Percentiles rank a stretch among this genome's conserved stretches.
phyloP scores from a whole-genome alignment of 2,329 filamentous ascomycete species.

The Ciborinia camelliae region DNA sequence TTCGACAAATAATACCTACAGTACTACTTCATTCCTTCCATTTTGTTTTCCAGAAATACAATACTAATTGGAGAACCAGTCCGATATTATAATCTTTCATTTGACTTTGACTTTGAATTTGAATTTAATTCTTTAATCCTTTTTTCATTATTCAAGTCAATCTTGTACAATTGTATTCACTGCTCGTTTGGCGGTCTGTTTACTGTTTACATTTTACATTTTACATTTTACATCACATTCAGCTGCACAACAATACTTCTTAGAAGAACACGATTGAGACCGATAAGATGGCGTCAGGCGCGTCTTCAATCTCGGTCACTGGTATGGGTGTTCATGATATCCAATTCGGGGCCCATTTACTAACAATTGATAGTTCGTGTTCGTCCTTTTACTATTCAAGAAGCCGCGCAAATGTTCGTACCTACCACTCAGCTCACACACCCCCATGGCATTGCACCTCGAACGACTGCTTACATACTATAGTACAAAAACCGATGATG shows the following conservation, averaged over 20 bases:
- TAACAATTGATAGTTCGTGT: conserved; percentile 55
- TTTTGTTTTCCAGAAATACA: not conserved
- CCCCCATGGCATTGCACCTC: no score
- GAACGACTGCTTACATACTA: conserved; percentile 23
- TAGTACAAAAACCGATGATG: conserved; percentile 65
- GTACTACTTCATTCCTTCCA: not conserved
- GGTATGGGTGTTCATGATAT: conserved; percentile 28
- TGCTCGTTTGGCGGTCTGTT: conserved; percentile 16
- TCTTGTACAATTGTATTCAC: not conserved
- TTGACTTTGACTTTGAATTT: no score
- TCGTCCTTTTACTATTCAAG: conserved; percentile 76
- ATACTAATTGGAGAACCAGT: not conserved
- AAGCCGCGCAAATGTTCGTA: conserved; percentile 82
- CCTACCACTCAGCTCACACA: not conserved
- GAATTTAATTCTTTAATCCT: not conserved
- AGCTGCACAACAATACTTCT: not conserved
- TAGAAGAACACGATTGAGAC: conserved; percentile 2
- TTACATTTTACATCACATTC: not conserved
- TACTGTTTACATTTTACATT: no score
- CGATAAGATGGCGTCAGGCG: conserved; percentile 25
- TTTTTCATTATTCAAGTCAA: not conserved
- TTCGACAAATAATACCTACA: not conserved
- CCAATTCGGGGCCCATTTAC: not conserved
- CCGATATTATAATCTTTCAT: not conserved
- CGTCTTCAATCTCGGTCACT: conserved; percentile 39